phyloP scores from a whole-genome alignment of 495 filamentous ascomycete genomes.

The Aspergillus incahuasiensis region DNA sequence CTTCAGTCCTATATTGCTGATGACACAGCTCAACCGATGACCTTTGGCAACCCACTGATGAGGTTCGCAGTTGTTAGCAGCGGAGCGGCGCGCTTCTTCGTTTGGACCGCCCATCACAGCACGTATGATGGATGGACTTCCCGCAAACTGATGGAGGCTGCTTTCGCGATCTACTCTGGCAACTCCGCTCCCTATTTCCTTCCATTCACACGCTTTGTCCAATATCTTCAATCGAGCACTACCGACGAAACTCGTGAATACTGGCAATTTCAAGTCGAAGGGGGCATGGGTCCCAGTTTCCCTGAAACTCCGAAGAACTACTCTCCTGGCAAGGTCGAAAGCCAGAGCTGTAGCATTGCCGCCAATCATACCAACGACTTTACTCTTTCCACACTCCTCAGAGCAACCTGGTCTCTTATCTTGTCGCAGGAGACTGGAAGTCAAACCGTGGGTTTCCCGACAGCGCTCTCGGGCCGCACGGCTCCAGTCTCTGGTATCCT shows the following conservation, averaged over 20 bases:
- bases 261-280: constrained; percentile 4
- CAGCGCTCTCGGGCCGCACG: constrained; percentile 36
- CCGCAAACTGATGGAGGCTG: constrained; percentile 19
- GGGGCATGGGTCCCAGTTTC: constrained; percentile 9
- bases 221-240: constrained; percentile 13
- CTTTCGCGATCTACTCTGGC: neutral
- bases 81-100: constrained; percentile 26
- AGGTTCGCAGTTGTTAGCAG: constrained; percentile 37
- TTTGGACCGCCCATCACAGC: constrained; percentile 56
- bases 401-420: constrained; percentile 39
- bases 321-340: neutral
- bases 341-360: neutral
- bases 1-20: constrained; percentile 11
- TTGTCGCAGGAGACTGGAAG: constrained; percentile 27
- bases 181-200: neutral
- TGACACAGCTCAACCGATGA: neutral
- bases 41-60: constrained; percentile 6
- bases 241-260: constrained; percentile 11
- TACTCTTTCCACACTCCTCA: constrained; percentile 42
- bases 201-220: constrained; percentile 18
- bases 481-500: constrained; percentile 33
- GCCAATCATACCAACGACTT: constrained; percentile 5
- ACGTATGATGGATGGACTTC: constrained; percentile 59
- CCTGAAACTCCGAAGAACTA: constrained; percentile 3
- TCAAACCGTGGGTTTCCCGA: constrained; percentile 38